Conservation (phyloP, 768 basidiomycete genomes). For the Postia placenta region DNA sequence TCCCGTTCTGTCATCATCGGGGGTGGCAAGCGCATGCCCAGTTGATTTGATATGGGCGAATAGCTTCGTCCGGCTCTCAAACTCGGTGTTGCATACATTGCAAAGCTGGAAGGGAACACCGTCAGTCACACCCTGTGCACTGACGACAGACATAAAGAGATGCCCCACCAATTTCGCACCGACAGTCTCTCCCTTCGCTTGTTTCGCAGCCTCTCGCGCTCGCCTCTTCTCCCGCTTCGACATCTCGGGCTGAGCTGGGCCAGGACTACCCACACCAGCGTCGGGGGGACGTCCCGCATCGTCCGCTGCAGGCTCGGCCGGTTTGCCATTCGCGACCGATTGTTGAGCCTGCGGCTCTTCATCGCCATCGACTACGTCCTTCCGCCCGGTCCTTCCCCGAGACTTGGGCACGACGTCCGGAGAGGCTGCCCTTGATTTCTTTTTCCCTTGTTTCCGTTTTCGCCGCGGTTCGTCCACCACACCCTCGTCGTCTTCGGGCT, state of each 20-base stretch:
- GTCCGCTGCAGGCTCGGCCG: neutral
- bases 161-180: constrained; percentile 17
- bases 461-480: constrained; percentile 8
- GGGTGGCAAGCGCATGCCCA: constrained; percentile 66
- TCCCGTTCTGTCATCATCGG: constrained; percentile 23
- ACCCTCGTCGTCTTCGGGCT: constrained; percentile 7
- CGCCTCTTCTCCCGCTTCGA: constrained; percentile 83
- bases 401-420: neutral
- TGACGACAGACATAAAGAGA: constrained; percentile 4
- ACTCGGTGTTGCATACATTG: constrained; percentile 60
- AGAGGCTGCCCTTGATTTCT: constrained; percentile 12
- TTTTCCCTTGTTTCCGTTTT: constrained; percentile 18
- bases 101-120: constrained; percentile 35
- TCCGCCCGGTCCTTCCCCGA: neutral
- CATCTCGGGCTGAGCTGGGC: constrained; percentile 22
- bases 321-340: neutral
- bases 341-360: neutral
- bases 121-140: neutral
- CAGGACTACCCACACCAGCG: neutral
- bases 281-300: neutral
- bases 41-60: constrained; percentile 67
- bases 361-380: no score
- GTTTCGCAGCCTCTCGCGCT: constrained; percentile 69
- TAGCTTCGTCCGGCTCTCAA: constrained; percentile 65
- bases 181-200: constrained; percentile 34